Percentiles rank a stretch among this genome's conserved stretches.
These are phyloP conservation scores for Fraxinus angustifolia DNA, from an alignment of 305 asterid genomes.

Conservation along the genomic window DNA sequence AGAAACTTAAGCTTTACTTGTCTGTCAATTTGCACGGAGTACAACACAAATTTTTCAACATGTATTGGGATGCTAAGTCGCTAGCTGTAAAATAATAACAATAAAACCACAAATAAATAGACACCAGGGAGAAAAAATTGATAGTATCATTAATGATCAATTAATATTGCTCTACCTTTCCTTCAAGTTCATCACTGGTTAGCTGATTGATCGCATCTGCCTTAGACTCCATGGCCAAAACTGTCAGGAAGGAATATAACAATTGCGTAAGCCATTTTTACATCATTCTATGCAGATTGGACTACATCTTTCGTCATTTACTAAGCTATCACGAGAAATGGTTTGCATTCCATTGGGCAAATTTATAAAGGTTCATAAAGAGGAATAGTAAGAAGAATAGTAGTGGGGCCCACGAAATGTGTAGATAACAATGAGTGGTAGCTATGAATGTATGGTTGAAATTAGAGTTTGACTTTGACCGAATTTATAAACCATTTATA, in stretches of 20 bases:
- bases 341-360: background rate
- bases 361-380: background rate
- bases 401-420: background rate
- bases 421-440: too few species aligned
- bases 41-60: background rate
- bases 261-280: slow-evolving; percentile 23
- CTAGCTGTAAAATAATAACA: background rate
- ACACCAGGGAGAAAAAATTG: background rate
- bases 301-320: background rate
- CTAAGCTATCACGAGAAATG: background rate
- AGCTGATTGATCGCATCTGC: slow-evolving; percentile 88
- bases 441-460: too few species aligned
- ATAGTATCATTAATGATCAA: background rate
- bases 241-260: slow-evolving; percentile 35
- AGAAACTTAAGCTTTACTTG: background rate
- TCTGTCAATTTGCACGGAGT: background rate
- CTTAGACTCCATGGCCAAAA: slow-evolving; percentile 92
- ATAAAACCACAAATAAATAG: background rate
- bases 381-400: background rate
- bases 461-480: background rate
- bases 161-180: slow-evolving; percentile 55
- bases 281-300: background rate
- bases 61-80: background rate
- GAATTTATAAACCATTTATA: background rate
- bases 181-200: slow-evolving; percentile 84